Base-by-base conservation (phyloP, 495 filamentous ascomycete species). In the Apiosordaria backusii region DNA sequence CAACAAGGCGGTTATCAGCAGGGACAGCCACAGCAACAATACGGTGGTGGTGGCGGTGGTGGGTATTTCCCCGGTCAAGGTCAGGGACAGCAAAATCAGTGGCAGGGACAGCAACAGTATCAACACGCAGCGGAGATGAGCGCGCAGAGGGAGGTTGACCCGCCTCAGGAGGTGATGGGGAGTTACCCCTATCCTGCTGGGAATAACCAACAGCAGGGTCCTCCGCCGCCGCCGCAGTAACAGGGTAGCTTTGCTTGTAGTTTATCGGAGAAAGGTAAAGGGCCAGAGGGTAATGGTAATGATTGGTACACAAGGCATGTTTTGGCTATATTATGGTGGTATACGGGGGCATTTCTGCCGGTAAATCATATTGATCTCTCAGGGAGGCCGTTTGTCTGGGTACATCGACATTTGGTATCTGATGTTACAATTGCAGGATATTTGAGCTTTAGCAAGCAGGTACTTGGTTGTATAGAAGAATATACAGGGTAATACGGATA, bases 111-210 rank as follows among this genome's bases (percentile, higher is more conserved):
- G 53, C 53, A 21, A n/a, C 19, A 24, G 18, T 55, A 55, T 21
- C 53, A 55, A 0, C 54, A 58, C 29, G 21, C 61, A 13, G 19
- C 60, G 21, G 69, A 68, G 69, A 66, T 71, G 69, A 66, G 69
- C 21, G 57, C 65, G 4, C 1, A 27, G 15, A 25, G 63, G 53
- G 69, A 68, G 57, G 55, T 24, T 0, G 63, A 66, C 26, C 66
- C 65, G 60, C 66, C 64, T 25, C 69, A 71, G 61, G 69, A 71
- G 61, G 64, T 68, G 1, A 55, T 35, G 29, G 69, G 69, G 4
- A 71, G 66, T 25, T 40, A 57, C 0, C 27, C 35, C 2, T 15
- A 45, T n/a, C n/a, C n/a, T n/a, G n/a, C n/a, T n/a, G n/a, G n/a
- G 35, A 45, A 15, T 45, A 6, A 45, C 10, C 35, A 45, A 15